Percentiles rank a stretch among this genome's conserved stretches.
phyloP scores from a whole-genome alignment of 2,329 filamentous ascomycete species.

The Aspergillus tubingensis region DNA sequence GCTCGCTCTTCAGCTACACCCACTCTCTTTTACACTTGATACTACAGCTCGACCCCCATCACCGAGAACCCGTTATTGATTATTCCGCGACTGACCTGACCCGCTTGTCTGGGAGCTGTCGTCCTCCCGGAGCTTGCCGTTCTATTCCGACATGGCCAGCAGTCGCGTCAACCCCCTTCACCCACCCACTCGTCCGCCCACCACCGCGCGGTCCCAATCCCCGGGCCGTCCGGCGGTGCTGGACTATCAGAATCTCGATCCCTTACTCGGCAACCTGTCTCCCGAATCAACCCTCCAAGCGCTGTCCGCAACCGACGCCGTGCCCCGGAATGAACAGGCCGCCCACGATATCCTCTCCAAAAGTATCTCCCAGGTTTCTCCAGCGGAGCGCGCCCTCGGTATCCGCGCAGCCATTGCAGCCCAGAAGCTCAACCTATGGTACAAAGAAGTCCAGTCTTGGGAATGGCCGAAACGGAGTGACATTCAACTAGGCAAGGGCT shows the following conservation, averaged over 20 bases:
- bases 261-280: slow-evolving; percentile 55
- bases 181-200: slow-evolving; percentile 31
- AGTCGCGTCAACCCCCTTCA: slow-evolving; percentile 33
- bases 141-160: slow-evolving; percentile 33
- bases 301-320: slow-evolving; percentile 47
- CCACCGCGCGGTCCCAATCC: slow-evolving; percentile 39
- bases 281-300: slow-evolving; percentile 56
- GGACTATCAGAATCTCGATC: slow-evolving; percentile 45
- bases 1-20: slow-evolving; percentile 34
- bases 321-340: slow-evolving; percentile 39
- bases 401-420: slow-evolving; percentile 61
- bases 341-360: slow-evolving; percentile 45
- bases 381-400: slow-evolving; percentile 60
- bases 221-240: slow-evolving; percentile 41
- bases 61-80: slow-evolving; percentile 25
- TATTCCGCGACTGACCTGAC: background rate
- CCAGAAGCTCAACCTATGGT: slow-evolving; percentile 61
- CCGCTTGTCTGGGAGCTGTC: slow-evolving; percentile 18
- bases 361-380: slow-evolving; percentile 58
- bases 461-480: slow-evolving; percentile 53
- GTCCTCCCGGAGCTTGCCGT: slow-evolving; percentile 17
- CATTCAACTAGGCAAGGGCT: slow-evolving; percentile 44
- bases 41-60: slow-evolving; percentile 32
- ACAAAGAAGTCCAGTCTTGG: slow-evolving; percentile 61
- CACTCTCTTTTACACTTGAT: slow-evolving; percentile 28